Conservation (phyloP, 371 early-diverging fungal genomes). For the Parasitella parasitica region DNA sequence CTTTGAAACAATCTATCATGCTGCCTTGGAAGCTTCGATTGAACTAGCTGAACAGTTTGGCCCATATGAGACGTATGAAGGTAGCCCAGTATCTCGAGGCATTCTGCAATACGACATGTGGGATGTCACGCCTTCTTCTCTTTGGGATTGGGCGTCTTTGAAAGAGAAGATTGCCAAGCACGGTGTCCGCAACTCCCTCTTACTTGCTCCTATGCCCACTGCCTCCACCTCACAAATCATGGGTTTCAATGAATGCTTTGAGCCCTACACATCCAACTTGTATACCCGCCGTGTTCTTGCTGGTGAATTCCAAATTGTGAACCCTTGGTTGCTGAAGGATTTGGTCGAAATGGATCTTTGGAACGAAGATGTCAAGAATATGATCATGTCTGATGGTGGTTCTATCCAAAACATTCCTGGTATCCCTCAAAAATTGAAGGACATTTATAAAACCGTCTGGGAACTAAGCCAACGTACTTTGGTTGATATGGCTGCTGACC, state of each 20-base stretch:
- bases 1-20: constrained; percentile 98
- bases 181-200: constrained; percentile 96
- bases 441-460: constrained; percentile 98
- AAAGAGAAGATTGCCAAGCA: constrained; percentile 80
- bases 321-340: constrained; percentile 92
- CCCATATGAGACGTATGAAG: constrained; percentile 90
- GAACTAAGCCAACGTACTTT: constrained; percentile 93
- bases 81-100: constrained; percentile 93
- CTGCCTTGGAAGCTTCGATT: constrained; percentile 94
- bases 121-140: constrained; percentile 76
- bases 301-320: constrained; percentile 99
- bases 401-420: constrained; percentile 76
- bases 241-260: constrained; percentile 99
- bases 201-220: constrained; percentile 99
- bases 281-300: constrained; percentile 98
- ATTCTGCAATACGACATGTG: constrained; percentile 97
- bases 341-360: constrained; percentile 90
- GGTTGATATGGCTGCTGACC: constrained; percentile 88
- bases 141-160: constrained; percentile 93
- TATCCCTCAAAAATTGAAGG: constrained; percentile 93
- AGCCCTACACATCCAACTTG: constrained; percentile 98
- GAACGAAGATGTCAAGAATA: constrained; percentile 94
- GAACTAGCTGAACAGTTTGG: constrained; percentile 90
- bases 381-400: constrained; percentile 95
- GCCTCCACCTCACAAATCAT: constrained; percentile 99